Evolutionary conservation across 1,284 basidiomycete species (phyloP).

Genomic region (Papiliotrema terrestris): DNA sequence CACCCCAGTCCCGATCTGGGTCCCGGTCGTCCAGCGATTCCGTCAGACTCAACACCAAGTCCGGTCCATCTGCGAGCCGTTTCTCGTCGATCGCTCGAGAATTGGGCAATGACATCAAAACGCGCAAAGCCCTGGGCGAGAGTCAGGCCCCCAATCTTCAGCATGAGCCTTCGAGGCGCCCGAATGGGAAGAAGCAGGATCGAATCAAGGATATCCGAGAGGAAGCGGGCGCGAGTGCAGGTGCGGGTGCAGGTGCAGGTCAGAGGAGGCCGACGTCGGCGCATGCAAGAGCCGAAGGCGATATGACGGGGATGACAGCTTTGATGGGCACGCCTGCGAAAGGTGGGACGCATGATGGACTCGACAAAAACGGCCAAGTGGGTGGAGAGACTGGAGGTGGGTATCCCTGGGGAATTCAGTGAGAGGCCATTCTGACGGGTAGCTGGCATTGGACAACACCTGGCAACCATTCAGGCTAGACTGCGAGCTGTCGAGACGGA

Average conservation of each 20-base stretch:
- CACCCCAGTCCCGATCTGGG: conserved; percentile 28
- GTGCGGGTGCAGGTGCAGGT: background rate
- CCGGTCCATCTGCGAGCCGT: conserved; percentile 1
- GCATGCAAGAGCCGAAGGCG: conserved; percentile 19
- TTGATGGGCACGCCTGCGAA: conserved; percentile 47
- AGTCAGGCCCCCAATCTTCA: conserved; percentile 27
- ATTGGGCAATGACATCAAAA: conserved; percentile 16
- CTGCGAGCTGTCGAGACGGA: conserved; percentile 63
- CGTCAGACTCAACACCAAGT: conserved; percentile 1
- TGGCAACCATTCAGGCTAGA: conserved; percentile 39
- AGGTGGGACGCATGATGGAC: conserved; percentile 26
- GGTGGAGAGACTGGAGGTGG: conserved; percentile 30
- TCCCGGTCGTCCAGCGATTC: conserved; percentile 6
- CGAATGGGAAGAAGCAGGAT: too few species aligned
- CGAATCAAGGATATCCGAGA: conserved; percentile 1
- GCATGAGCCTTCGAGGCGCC: background rate
- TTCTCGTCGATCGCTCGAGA: conserved; percentile 19
- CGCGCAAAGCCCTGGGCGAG: conserved; percentile 26
- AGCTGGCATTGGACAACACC: conserved; percentile 28
- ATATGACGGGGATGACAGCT: conserved; percentile 46
- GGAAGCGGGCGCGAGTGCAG: too few species aligned
- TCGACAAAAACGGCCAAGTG: conserved; percentile 38
- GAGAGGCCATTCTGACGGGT: conserved; percentile 1
- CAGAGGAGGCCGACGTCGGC: conserved; percentile 15
- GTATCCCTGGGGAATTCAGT: background rate